Evolutionary conservation across 768 basidiomycete species (phyloP).

Genomic region (Mycena crocata): DNA sequence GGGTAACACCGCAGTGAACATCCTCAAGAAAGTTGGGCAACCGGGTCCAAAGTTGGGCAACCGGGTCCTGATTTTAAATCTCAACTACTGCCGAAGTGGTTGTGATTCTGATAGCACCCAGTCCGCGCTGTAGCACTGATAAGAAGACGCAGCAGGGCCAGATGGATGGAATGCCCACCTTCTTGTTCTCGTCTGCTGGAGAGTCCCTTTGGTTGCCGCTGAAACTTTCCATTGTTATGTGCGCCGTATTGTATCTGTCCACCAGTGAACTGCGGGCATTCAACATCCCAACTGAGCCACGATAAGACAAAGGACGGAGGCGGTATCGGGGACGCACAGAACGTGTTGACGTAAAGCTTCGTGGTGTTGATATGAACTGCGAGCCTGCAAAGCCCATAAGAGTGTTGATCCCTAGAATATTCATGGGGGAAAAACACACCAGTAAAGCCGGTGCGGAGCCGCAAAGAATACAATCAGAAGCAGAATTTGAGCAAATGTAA

Average conservation of each 20-base stretch:
- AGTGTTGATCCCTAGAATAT: neutral
- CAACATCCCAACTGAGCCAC: slow-evolving; percentile 33
- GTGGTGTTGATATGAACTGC: slow-evolving; percentile 62
- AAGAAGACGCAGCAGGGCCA: too few relatives aligned
- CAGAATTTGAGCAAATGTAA: slow-evolving; percentile 55
- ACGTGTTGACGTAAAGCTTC: slow-evolving; percentile 57
- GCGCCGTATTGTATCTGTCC: slow-evolving; percentile 23
- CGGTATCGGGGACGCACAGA: slow-evolving; percentile 50
- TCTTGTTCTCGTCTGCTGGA: too few relatives aligned
- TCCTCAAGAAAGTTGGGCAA: too few relatives aligned
- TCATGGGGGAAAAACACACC: slow-evolving; percentile 39
- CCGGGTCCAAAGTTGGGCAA: too few relatives aligned
- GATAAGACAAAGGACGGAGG: neutral
- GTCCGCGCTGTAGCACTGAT: too few relatives aligned
- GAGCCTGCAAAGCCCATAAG: slow-evolving; percentile 44
- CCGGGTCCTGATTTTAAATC: too few relatives aligned
- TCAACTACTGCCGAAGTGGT: too few relatives aligned
- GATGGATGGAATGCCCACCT: too few relatives aligned
- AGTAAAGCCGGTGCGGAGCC: slow-evolving; percentile 48
- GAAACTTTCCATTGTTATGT: too few relatives aligned
- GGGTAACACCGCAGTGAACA: too few relatives aligned
- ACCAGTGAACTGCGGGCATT: slow-evolving; percentile 27
- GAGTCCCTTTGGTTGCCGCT: too few relatives aligned
- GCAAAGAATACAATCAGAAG: slow-evolving; percentile 57
- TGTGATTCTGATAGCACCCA: too few relatives aligned